Evolutionary conservation across 352 stramenopile species (phyloP).

Genomic region (Globisporangium carolinianum): DNA sequence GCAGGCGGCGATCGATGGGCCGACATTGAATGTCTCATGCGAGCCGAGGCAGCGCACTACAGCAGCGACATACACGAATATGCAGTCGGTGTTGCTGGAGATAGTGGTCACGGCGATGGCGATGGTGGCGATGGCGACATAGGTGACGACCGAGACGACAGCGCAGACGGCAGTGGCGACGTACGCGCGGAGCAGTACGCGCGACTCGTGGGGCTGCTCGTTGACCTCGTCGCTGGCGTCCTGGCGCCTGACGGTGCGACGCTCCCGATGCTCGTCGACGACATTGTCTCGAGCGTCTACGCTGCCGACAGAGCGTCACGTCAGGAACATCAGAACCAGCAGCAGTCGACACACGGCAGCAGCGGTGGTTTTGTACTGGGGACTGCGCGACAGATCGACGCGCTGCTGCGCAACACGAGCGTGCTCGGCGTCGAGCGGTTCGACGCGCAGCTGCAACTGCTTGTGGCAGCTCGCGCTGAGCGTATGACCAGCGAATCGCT

Average conservation of each 20-base stretch:
- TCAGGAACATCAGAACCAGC: too few species aligned
- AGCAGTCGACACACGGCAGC: too few species aligned
- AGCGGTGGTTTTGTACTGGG: too few species aligned
- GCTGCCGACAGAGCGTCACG: too few species aligned
- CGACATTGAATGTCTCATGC: too few species aligned
- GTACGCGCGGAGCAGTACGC: neutral
- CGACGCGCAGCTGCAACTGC: conserved; percentile 4
- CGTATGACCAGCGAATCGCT: neutral
- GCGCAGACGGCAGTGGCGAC: neutral
- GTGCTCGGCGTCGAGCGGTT: conserved; percentile 6
- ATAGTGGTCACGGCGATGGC: neutral
- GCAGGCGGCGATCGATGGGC: too few species aligned
- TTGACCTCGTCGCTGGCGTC: neutral
- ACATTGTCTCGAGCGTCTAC: too few species aligned
- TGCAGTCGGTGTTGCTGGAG: too few species aligned
- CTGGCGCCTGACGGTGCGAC: conserved; percentile 2
- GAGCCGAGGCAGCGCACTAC: neutral
- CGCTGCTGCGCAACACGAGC: conserved; percentile 9
- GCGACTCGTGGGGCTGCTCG: conserved; percentile 4
- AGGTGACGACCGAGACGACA: neutral
- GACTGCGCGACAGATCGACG: conserved; percentile 6
- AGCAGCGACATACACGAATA: neutral
- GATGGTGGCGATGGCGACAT: neutral
- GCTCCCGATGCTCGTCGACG: too few species aligned
- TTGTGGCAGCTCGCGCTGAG: neutral